Evolutionary conservation across 106 monocot species (phyloP), one percentile per base, ranked within the genome.

Genomic region (Platanthera guangdongensis): DNA sequence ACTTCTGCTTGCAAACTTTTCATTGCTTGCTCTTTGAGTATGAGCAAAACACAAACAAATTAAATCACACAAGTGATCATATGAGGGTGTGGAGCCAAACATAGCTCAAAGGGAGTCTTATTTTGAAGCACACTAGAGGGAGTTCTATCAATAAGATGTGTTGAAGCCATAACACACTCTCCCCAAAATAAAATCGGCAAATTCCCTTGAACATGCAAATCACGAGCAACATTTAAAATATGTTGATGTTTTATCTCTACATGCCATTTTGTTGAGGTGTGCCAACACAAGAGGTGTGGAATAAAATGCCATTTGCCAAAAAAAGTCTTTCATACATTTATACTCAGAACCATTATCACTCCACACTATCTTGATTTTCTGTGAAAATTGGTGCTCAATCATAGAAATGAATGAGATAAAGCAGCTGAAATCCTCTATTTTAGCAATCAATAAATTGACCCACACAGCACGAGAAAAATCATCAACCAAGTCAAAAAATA

Each of bases 201-300:
- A 21, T 22, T 22, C 7, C 65, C 8, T n/a, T 65, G 65, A 65
- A 65, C 2, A 19, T 22, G 8, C 1, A 65, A 65, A 19, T 2
- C 65, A 65, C 65, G 5, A 65, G 65, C 65, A 65, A 65, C 65
- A 65, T 65, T 65, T 22, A 65, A 65, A 65, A 65, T 65, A 65
- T 65, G 32, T 32, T 32, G 32, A 32, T 32, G 32, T 32, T 32
- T 32, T 32, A 0, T 32, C 32, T 32, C 32, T 7, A 65, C 65
- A 19, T 5, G 2, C 65, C 65, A 65, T 65, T 65, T 65, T 65
- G 12, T 65, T 65, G 65, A 65, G 65, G 65, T 15, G 65, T 65
- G 25, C 65, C 65, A 15, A 65, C 65, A 65, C 65, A 65, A 65
- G 65, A 65, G 19, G 65, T 6, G 16, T 65, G n/a, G 25, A 65